Conservation (phyloP, 2,329 filamentous ascomycete genomes). For the Aspergillus sergii region DNA sequence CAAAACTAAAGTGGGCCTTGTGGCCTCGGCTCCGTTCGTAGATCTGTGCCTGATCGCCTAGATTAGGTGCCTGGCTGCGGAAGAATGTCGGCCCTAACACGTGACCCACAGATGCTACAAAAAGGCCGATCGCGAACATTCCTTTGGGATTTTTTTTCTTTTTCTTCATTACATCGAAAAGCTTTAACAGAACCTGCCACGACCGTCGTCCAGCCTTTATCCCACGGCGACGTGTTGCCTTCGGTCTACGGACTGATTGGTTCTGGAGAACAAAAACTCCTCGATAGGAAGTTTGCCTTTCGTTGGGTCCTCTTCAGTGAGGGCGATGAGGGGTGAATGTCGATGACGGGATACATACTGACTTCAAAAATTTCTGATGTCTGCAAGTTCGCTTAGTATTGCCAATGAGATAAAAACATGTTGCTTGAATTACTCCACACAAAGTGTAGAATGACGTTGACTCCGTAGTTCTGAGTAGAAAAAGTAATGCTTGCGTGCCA, state of each 20-base stretch:
- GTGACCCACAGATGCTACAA: conserved; percentile 35
- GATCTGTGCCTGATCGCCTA: neutral
- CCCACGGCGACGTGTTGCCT: conserved; percentile 70
- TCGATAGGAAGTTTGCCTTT: conserved; percentile 71
- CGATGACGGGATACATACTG: conserved; percentile 63
- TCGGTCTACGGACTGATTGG: conserved; percentile 60
- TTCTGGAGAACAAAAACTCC: conserved; percentile 66
- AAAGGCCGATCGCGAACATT: conserved; percentile 14
- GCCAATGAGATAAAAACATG: neutral
- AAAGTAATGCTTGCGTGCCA: neutral
- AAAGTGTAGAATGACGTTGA: neutral
- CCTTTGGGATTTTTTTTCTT: conserved; percentile 30
- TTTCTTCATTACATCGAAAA: conserved; percentile 58
- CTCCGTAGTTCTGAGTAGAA: neutral
- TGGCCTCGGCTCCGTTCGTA: neutral
- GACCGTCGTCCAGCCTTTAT: conserved; percentile 61
- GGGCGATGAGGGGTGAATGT: conserved; percentile 71
- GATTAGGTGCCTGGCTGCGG: conserved; percentile 11
- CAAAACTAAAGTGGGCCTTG: neutral
- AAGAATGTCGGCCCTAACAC: conserved; percentile 31
- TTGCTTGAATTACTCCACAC: neutral
- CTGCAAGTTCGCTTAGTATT: neutral
- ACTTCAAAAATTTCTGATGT: neutral
- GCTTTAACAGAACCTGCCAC: conserved; percentile 68
- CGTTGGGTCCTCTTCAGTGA: conserved; percentile 71